Conservation (phyloP, 2,329 filamentous ascomycete genomes). For the Emericellopsis cladophorae region DNA sequence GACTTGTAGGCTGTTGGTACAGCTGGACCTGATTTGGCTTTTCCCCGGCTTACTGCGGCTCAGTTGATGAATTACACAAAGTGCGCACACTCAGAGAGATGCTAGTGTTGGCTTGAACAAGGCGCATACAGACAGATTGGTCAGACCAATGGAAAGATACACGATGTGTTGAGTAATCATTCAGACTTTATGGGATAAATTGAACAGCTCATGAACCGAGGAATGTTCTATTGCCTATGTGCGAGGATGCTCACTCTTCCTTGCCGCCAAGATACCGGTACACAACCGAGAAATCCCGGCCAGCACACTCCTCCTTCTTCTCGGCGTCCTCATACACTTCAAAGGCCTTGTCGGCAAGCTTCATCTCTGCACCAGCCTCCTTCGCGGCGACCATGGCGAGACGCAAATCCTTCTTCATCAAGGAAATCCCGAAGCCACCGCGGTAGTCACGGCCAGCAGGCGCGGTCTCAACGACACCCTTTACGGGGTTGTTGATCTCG, state of each 20-base stretch:
- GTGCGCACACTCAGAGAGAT: too few species aligned
- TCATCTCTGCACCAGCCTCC: slow-evolving; percentile 53
- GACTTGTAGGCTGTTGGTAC: too few species aligned
- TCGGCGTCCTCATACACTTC: slow-evolving; percentile 58
- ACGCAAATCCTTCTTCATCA: slow-evolving; percentile 73
- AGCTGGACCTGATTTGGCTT: too few species aligned
- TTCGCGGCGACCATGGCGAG: slow-evolving; percentile 61
- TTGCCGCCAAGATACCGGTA: slow-evolving; percentile 57
- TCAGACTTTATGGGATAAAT: too few species aligned
- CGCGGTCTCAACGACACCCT: slow-evolving; percentile 64
- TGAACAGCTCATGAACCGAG: too few species aligned
- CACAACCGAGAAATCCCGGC: slow-evolving; percentile 71
- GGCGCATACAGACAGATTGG: too few species aligned
- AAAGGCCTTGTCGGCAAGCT: slow-evolving; percentile 48
- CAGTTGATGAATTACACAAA: too few species aligned
- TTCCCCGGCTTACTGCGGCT: too few species aligned
- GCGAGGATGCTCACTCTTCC: slow-evolving; percentile 15
- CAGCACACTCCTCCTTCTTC: slow-evolving; percentile 45
- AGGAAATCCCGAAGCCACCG: slow-evolving; percentile 62
- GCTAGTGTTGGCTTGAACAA: too few species aligned
- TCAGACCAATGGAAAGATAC: too few species aligned
- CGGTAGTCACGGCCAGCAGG: slow-evolving; percentile 66
- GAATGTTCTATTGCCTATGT: too few species aligned
- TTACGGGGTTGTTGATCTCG: slow-evolving; percentile 90
- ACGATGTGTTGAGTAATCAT: too few species aligned